phyloP scores from a whole-genome alignment of 352 stramenopile genomes.

The Globisporangium heterothallicum region DNA sequence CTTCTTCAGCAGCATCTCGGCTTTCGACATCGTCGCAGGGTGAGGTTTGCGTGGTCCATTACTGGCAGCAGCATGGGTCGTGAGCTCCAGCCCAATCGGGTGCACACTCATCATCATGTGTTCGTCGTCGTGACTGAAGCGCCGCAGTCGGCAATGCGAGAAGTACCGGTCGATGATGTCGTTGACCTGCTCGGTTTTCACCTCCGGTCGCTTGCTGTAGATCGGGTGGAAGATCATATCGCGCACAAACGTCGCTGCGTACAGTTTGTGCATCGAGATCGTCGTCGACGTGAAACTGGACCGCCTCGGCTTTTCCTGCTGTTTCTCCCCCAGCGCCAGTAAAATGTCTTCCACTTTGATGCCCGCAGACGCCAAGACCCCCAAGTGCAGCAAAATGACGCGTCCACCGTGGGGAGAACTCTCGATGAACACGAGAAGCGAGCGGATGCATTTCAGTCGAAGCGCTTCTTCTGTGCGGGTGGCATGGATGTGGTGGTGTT shows the following conservation, averaged over 20 bases:
- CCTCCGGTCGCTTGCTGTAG: slow-evolving; percentile 48
- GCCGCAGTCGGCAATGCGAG: slow-evolving; percentile 53
- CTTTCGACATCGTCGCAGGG: slow-evolving; percentile 14
- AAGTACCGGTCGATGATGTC: slow-evolving; percentile 65
- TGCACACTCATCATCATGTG: slow-evolving; percentile 16
- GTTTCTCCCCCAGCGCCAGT: slow-evolving; percentile 44
- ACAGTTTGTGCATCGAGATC: slow-evolving; percentile 34
- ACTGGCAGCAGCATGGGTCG: background rate
- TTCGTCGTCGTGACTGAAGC: slow-evolving; percentile 61
- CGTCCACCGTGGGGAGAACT: slow-evolving; percentile 37
- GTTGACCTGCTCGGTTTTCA: slow-evolving; percentile 33
- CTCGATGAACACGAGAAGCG: slow-evolving; percentile 53
- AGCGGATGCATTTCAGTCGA: slow-evolving; percentile 30
- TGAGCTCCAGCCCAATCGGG: slow-evolving; percentile 4
- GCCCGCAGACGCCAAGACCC: slow-evolving; percentile 31
- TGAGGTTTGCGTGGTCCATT: too few species aligned
- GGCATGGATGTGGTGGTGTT: slow-evolving; percentile 25
- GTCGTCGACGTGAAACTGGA: slow-evolving; percentile 11
- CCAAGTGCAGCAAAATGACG: slow-evolving; percentile 57
- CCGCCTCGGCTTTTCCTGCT: slow-evolving; percentile 31
- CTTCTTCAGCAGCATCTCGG: slow-evolving; percentile 25
- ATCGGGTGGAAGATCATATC: slow-evolving; percentile 75
- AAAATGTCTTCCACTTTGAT: slow-evolving; percentile 58
- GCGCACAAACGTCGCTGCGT: slow-evolving; percentile 57
- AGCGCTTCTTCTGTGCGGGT: slow-evolving; percentile 28